A percentile compares a stretch with the other conserved stretches of the same genome.
Evolutionary conservation across 345 rosid species (phyloP).

Genomic region (Hibiscus mutabilis): DNA sequence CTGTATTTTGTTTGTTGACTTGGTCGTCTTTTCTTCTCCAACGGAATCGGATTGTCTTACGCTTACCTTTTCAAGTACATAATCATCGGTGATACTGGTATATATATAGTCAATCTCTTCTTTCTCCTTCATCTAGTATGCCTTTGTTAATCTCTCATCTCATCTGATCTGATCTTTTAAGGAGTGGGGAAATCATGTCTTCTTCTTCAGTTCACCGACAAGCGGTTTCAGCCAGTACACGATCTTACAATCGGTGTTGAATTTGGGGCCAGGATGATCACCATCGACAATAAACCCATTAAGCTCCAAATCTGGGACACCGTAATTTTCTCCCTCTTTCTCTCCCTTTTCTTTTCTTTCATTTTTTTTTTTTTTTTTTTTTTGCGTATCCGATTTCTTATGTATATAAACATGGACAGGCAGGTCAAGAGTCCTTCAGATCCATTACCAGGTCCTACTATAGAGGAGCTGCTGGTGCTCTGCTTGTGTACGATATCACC

Average conservation of each 20-base stretch:
- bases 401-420: constrained; percentile 32
- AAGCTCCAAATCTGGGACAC: constrained; percentile 99
- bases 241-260: constrained; percentile 95
- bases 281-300: constrained; percentile 42
- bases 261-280: constrained; percentile 79
- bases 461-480: constrained; percentile 96
- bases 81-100: constrained; percentile 26
- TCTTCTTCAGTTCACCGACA: constrained; percentile 91
- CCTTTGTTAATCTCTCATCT: not conserved
- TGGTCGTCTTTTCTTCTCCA: not conserved
- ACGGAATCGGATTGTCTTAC: not conserved
- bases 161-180: not conserved
- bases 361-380: no score
- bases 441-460: constrained; percentile 96
- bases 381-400: not conserved
- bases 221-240: constrained; percentile 96
- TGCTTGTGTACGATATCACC: constrained; percentile 96
- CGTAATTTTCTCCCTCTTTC: constrained; percentile 29
- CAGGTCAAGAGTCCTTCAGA: constrained; percentile 98
- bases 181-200: constrained; percentile 99
- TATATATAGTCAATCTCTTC: not conserved
- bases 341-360: no score
- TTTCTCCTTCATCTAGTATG: not conserved
- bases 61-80: constrained; percentile 4
- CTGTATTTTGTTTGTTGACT: constrained; percentile 23